Conservation (phyloP, 257 asterid genomes). For the Plectranthus barbatus region DNA sequence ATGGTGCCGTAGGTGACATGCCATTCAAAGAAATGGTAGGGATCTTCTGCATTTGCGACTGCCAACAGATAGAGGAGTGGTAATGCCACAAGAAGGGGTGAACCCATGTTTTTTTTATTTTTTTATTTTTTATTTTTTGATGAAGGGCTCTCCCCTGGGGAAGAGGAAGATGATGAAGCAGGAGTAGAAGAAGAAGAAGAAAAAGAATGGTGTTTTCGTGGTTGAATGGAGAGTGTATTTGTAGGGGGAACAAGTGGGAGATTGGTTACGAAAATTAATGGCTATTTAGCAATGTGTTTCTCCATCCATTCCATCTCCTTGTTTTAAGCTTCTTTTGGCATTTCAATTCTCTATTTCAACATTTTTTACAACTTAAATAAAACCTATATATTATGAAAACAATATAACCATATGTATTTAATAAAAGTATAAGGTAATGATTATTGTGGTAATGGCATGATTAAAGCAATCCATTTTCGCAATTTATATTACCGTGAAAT, state of each 20-base stretch:
- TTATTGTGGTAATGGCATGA: too few species aligned
- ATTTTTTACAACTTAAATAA: too few species aligned
- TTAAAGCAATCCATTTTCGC: too few species aligned
- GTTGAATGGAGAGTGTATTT: neutral
- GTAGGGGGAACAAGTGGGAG: neutral
- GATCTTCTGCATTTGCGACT: slow-evolving; percentile 35
- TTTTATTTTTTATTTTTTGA: neutral
- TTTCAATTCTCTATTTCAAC: too few species aligned
- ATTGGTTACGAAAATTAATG: neutral
- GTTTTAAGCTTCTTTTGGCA: neutral
- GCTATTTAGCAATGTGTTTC: neutral
- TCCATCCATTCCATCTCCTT: slow-evolving; percentile 3
- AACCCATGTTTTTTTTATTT: neutral
- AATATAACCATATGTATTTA: too few species aligned
- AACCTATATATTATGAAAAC: too few species aligned
- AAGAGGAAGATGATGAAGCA: neutral
- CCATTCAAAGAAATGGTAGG: slow-evolving; percentile 34
- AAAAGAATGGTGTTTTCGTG: neutral
- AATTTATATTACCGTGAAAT: too few species aligned
- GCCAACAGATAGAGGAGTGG: slow-evolving; percentile 27
- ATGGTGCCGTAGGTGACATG: slow-evolving; percentile 42
- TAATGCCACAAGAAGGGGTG: slow-evolving; percentile 16
- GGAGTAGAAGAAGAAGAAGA: neutral
- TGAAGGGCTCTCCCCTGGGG: neutral
- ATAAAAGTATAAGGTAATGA: too few species aligned